Base-by-base conservation (phyloP, 257 asterid genomes). In the Solanum chiquidenum region DNA sequence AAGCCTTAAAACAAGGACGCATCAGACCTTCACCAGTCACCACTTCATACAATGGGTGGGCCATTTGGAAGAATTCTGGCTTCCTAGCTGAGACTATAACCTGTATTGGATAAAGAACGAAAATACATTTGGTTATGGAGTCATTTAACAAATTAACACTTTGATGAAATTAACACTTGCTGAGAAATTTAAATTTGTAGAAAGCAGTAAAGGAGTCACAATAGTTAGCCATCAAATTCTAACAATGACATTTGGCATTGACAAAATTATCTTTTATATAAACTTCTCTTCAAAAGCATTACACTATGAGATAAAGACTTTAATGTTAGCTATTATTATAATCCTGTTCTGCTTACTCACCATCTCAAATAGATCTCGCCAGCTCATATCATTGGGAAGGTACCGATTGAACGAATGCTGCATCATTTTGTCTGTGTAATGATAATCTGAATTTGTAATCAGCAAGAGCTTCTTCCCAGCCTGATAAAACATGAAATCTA, bases 371-470 rank as follows among this genome's bases (percentile, higher is more conserved):
- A 95, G 94, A 89, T 94, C 98, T 85, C 95, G 91, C 98, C 98
- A 94, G 91, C 87, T 92, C 98, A 94, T 94, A 89, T 93, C 95
- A 91, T 95, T 95, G n/a, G 98, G 98, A 89, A 95, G 98, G 88
- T 93, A 95, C 86, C 94, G 94, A 90, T 95, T 95, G 92, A 95
- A 95, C 37, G 98, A 95, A 90, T 95, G 98, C 87, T 92, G 95
- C 98, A 95, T 95, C 98, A 95, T 95, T 89, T 94, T 95, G 92
- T 95, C 95, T 7, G 98, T 94, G 92, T 95, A 95, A 89, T 94
- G 98, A 93, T 94, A 94, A 87, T 95, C 98, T 55, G 98, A 95
- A 90, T 95, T 95, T 89, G 98, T 95, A 87, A 95, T 95, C 84
- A 95, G 98, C 93, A 95, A 88, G 83, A 95, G 98, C 86, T 90